Evolutionary conservation across 306 rosid species (phyloP), one percentile per base, ranked within the genome.

Genomic region (Prunus mume): DNA sequence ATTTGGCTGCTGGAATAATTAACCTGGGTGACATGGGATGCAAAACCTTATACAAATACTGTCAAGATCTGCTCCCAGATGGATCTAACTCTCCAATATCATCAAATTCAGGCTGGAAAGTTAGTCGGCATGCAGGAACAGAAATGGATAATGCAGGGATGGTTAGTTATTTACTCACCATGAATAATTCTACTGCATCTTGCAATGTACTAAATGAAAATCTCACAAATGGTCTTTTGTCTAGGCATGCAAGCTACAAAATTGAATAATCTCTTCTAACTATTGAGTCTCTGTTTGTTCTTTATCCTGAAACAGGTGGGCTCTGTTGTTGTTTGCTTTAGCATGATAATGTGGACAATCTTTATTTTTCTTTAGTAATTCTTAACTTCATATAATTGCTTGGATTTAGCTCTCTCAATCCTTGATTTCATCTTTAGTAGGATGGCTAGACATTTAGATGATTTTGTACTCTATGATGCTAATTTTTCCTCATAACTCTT

Each of bases 1-100:
- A 93, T 68, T 85, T 93, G 76, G 98, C 98, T 67, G 67, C 96
- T 72, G 93, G 93, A 84, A 82, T 89, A 71, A 73, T 86, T 77
- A 91, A 76, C 78, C 73, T 86, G 49, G 84, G 90, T 57, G 88
- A 83, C 78, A 47, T 79, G 79, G 90, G 90, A 50, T 84, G 79
- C 69, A 84, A 81, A 81, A 74, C 84, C 18, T 73, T 80, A 72
- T 86, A 79, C 41, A 87, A 88, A 76, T 91, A 89, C 84, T 91
- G 85, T 86, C 97, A 91, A 25, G 93, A 93, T 68, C 83, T 89
- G 75, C 91, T 89, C 61, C 97, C 90, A 49, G 94, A 91, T 82
- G 93, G 91, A 60, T 89, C 95, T 41, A 89, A 71, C 79, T 89
- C 96, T 79, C 93, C 94, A 20, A 76, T 89, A 65, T 74, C 84